phyloP scores from a whole-genome alignment of 495 filamentous ascomycete species.

The Xylaria scruposa region DNA sequence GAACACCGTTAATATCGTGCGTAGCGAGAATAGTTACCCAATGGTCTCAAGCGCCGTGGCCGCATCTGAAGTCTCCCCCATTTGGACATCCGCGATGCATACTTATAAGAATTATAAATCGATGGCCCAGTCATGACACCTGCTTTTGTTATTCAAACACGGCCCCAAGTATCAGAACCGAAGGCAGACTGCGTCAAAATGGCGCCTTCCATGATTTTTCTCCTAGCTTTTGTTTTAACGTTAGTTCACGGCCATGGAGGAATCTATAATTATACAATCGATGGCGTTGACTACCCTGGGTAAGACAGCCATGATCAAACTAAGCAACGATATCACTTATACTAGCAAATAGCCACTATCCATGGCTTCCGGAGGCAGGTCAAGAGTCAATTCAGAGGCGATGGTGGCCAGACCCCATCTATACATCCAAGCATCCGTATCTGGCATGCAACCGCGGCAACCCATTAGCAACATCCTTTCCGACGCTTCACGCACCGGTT shows the following conservation, averaged over 20 bases:
- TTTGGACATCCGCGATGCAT: not conserved
- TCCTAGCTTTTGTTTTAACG: not conserved
- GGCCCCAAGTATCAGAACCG: not conserved
- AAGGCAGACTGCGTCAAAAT: not conserved
- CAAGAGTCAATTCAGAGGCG: not conserved
- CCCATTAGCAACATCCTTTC: constrained; percentile 27
- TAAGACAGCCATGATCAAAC: not conserved
- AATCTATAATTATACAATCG: not conserved
- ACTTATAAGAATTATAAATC: not conserved
- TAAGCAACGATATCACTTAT: too few relatives aligned
- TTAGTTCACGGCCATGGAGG: not conserved
- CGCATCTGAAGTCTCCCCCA: not conserved
- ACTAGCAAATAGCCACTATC: not conserved
- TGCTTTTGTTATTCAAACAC: not conserved
- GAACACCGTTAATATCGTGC: not conserved
- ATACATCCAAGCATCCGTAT: not conserved
- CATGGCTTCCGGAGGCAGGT: not conserved
- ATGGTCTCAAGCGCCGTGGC: not conserved
- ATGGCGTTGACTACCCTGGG: constrained; percentile 6
- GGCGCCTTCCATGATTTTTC: not conserved
- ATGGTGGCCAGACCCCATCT: constrained; percentile 15
- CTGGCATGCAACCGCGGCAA: constrained; percentile 50
- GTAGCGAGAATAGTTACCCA: not conserved
- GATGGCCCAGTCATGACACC: not conserved
- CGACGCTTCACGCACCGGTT: constrained; percentile 42